phyloP scores from a whole-genome alignment of 495 filamentous ascomycete genomes.

The Aspergillus carlsbadensis region DNA sequence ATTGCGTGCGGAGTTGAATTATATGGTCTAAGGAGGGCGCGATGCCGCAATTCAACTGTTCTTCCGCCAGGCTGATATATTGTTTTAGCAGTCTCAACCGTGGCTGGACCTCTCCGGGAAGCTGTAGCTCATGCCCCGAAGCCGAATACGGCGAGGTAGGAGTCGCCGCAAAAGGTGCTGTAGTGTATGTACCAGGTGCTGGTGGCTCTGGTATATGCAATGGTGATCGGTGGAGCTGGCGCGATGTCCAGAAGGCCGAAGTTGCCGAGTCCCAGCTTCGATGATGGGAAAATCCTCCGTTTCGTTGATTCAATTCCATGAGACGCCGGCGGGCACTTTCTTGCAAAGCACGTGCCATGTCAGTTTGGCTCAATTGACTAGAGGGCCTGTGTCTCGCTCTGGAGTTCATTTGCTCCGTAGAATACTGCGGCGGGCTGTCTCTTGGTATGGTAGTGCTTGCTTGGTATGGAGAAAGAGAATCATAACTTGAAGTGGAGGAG shows the following conservation, averaged over 20 bases:
- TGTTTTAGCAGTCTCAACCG: conserved; percentile 27
- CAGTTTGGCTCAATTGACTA: conserved; percentile 11
- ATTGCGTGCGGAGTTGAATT: conserved; percentile 32
- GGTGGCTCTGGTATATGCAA: conserved; percentile 6
- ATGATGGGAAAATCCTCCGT: not conserved
- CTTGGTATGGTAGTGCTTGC: not conserved
- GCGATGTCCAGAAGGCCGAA: not conserved
- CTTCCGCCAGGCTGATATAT: conserved; percentile 37
- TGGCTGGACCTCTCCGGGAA: conserved; percentile 22
- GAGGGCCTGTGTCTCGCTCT: conserved; percentile 14
- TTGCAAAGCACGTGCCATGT: conserved; percentile 19
- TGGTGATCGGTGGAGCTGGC: conserved; percentile 11
- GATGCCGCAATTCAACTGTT: conserved; percentile 38
- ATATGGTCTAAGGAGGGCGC: conserved; percentile 30
- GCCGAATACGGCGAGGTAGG: not conserved
- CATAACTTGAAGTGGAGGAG: not conserved
- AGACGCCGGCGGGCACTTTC: conserved; percentile 23
- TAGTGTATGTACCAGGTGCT: not conserved
- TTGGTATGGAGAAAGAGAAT: not conserved
- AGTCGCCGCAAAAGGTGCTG: conserved; percentile 6
- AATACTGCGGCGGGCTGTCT: not conserved
- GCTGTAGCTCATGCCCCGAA: not conserved
- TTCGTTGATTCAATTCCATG: conserved; percentile 18
- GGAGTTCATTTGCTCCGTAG: conserved; percentile 9
- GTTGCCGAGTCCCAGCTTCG: conserved; percentile 1